These are phyloP conservation scores for Vitis cinerea DNA, from an alignment of 164 flowering plant species.

Conservation along the genomic window DNA sequence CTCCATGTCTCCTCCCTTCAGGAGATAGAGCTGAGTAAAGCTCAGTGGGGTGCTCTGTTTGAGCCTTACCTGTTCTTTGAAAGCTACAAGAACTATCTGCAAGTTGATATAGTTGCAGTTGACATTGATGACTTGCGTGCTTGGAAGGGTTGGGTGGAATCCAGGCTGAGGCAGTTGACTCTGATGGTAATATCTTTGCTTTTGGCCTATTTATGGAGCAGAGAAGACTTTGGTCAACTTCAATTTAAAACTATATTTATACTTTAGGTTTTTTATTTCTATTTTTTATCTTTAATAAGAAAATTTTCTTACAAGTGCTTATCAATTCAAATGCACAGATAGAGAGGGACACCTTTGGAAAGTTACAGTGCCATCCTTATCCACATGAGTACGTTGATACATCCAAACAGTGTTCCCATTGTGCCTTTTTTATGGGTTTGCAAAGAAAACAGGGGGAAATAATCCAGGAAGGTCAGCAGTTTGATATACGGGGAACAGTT, in stretches of 20 bases:
- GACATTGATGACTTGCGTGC: conserved; percentile 78
- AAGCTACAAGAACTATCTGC: conserved; percentile 84
- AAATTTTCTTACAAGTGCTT: background rate
- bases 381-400: conserved; percentile 75
- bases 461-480: conserved; percentile 90
- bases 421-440: conserved; percentile 93
- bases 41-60: conserved; percentile 75
- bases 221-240: background rate
- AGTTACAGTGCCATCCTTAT: conserved; percentile 94
- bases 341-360: conserved; percentile 86
- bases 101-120: conserved; percentile 87
- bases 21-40: conserved; percentile 85
- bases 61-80: conserved; percentile 90
- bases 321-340: conserved; percentile 43
- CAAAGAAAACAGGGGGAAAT: conserved; percentile 81
- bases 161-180: conserved; percentile 86
- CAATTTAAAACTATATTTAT: background rate
- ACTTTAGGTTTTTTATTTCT: too few species aligned
- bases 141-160: conserved; percentile 99
- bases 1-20: conserved; percentile 21
- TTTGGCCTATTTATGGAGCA: background rate
- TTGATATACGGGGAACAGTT: conserved; percentile 91
- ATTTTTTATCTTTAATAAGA: too few species aligned
- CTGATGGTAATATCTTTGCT: conserved; percentile 60
- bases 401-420: conserved; percentile 66